phyloP scores from a whole-genome alignment of 768 basidiomycete genomes.

The Tulasnella sp. region DNA sequence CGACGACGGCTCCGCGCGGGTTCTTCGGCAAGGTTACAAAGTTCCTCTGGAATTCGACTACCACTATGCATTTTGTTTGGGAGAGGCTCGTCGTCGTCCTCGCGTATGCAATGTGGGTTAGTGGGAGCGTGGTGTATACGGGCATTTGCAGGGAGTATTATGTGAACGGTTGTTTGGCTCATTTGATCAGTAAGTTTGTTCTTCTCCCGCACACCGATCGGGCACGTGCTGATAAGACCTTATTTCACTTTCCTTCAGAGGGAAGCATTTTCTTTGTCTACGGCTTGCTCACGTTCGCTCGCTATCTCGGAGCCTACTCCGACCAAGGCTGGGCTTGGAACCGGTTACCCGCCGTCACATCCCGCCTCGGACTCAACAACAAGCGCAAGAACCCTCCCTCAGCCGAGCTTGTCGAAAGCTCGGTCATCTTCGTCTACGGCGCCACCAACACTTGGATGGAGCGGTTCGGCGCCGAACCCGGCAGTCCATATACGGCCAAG shows the following conservation, averaged over 20 bases:
- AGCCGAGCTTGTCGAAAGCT: conserved; percentile 74
- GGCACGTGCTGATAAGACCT: neutral
- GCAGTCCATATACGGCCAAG: conserved; percentile 84
- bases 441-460: conserved; percentile 96
- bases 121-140: conserved; percentile 76
- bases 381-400: conserved; percentile 44
- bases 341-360: conserved; percentile 32
- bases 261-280: conserved; percentile 91
- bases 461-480: conserved; percentile 75
- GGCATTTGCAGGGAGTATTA: conserved; percentile 80
- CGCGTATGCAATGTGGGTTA: conserved; percentile 60
- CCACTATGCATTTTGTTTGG: neutral
- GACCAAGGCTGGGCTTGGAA: conserved; percentile 97
- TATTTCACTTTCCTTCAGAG: conserved; percentile 45
- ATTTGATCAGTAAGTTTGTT: conserved; percentile 72
- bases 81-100: conserved; percentile 68
- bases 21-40: neutral
- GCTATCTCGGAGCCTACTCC: conserved; percentile 87
- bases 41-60: neutral
- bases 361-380: neutral
- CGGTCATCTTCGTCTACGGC: conserved; percentile 84
- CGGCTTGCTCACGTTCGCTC: conserved; percentile 82
- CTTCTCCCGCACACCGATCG: neutral
- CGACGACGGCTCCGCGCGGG: neutral
- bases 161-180: conserved; percentile 80